Conservation (phyloP, 495 filamentous ascomycete genomes). For the Penicillium tannophilum region DNA sequence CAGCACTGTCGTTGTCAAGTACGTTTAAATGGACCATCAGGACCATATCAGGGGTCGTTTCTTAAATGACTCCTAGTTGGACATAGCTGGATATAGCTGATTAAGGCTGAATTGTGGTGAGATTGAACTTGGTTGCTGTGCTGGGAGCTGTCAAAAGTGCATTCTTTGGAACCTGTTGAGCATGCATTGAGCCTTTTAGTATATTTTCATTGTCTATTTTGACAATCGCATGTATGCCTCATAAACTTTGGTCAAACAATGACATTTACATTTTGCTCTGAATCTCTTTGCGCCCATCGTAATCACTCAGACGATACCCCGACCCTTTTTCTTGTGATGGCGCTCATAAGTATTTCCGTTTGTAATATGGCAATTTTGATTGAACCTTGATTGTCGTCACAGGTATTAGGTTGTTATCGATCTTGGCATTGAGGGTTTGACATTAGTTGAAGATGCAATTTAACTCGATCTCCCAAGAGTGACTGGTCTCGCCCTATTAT, state of each 20-base stretch:
- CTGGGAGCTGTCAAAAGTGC: not conserved
- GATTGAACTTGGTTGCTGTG: not conserved
- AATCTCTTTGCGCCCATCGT: not conserved
- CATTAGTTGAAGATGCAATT: not conserved
- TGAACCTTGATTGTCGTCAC: not conserved
- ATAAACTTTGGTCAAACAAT: slow-evolving; percentile 2
- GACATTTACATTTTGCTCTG: not conserved
- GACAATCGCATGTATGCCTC: slow-evolving; percentile 1
- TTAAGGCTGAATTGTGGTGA: not conserved
- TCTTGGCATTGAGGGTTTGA: not conserved
- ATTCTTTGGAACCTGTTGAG: slow-evolving; percentile 5
- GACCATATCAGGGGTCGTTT: not conserved
- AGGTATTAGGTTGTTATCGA: not conserved
- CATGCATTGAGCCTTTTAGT: not conserved
- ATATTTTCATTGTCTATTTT: not conserved
- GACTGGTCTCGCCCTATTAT: not conserved
- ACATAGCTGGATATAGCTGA: not conserved
- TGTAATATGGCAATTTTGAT: not conserved
- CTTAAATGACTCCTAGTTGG: not conserved
- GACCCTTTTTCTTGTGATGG: not conserved
- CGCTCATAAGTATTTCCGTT: not conserved
- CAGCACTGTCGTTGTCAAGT: slow-evolving; percentile 22
- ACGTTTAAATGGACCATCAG: slow-evolving; percentile 13
- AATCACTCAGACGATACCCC: not conserved
- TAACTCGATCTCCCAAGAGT: not conserved